These are phyloP conservation scores for Anthostomella pinea DNA, from an alignment of 2,329 filamentous ascomycete species.

Conservation along the genomic window DNA sequence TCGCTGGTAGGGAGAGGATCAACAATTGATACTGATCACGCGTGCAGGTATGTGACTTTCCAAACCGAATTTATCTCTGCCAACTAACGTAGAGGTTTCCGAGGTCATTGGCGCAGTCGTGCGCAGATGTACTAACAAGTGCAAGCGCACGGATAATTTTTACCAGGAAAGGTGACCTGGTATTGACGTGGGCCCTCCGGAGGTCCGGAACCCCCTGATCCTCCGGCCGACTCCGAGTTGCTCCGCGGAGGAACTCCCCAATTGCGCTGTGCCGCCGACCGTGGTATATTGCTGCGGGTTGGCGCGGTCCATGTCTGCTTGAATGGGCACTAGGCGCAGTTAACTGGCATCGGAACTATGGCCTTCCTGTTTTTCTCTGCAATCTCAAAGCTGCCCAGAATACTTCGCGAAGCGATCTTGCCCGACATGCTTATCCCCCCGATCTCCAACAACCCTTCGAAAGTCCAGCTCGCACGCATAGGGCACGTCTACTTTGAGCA, in stretches of 20 bases:
- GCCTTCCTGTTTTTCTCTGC: slow-evolving; percentile 5
- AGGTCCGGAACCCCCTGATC: no score
- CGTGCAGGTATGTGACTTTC: no score
- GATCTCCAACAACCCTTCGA: slow-evolving; percentile 20
- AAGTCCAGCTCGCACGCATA: slow-evolving; percentile 18
- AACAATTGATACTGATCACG: no score
- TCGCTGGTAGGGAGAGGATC: no score
- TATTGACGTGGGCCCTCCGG: no score
- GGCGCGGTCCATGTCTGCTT: no score
- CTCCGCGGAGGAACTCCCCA: slow-evolving; percentile 21
- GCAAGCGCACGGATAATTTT: no score
- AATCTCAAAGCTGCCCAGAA: slow-evolving; percentile 8
- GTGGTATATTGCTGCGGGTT: background rate
- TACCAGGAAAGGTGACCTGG: no score
- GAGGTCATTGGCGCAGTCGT: no score
- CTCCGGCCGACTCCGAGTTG: slow-evolving; percentile 8
- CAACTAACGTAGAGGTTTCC: no score
- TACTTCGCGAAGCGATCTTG: slow-evolving; percentile 14
- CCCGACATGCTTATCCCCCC: slow-evolving; percentile 20
- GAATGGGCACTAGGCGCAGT: background rate
- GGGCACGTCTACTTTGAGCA: slow-evolving; percentile 26
- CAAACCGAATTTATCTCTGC: no score
- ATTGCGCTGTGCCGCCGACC: background rate
- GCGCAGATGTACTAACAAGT: no score
- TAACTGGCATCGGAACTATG: slow-evolving; percentile 1